Percentiles rank a stretch among this genome's conserved stretches.
Conservation (phyloP, 352 stramenopile species). For the Pythium phragmiticola region DNA sequence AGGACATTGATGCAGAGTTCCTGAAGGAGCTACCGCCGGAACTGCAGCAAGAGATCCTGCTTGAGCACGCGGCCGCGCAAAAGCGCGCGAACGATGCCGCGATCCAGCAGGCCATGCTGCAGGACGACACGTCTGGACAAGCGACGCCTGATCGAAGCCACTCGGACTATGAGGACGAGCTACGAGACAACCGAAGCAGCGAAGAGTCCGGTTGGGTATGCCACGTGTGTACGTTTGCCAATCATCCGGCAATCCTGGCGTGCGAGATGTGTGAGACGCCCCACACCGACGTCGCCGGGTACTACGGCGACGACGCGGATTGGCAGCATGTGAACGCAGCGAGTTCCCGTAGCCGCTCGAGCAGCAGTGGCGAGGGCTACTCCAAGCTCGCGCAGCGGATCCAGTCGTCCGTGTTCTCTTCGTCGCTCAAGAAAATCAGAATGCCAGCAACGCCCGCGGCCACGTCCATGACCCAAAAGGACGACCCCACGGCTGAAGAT, state of each 20-base stretch:
- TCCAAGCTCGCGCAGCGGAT: constrained; percentile 31
- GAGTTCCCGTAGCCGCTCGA: neutral
- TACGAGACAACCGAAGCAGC: constrained; percentile 7
- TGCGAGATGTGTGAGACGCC: constrained; percentile 74
- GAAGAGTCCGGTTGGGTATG: constrained; percentile 46
- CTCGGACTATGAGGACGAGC: constrained; percentile 2
- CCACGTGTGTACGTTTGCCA: constrained; percentile 77
- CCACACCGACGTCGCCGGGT: constrained; percentile 28
- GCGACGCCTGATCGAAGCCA: neutral
- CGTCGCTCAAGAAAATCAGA: constrained; percentile 44
- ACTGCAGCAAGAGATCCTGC: constrained; percentile 55
- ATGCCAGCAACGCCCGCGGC: constrained; percentile 44
- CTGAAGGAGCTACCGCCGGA: constrained; percentile 53
- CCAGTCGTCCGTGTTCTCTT: constrained; percentile 33
- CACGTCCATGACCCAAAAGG: constrained; percentile 50
- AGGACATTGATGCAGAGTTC: constrained; percentile 44
- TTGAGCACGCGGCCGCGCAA: constrained; percentile 21
- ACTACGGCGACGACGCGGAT: constrained; percentile 22
- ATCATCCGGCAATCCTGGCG: constrained; percentile 57
- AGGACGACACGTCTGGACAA: neutral
- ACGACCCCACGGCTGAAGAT: constrained; percentile 65
- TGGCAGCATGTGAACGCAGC: neutral
- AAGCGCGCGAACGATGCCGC: constrained; percentile 29
- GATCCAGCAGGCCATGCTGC: constrained; percentile 24
- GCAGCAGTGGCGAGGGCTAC: constrained; percentile 21